Base-by-base conservation (phyloP, 1,284 basidiomycete species). In the Volvariella volvacea region DNA sequence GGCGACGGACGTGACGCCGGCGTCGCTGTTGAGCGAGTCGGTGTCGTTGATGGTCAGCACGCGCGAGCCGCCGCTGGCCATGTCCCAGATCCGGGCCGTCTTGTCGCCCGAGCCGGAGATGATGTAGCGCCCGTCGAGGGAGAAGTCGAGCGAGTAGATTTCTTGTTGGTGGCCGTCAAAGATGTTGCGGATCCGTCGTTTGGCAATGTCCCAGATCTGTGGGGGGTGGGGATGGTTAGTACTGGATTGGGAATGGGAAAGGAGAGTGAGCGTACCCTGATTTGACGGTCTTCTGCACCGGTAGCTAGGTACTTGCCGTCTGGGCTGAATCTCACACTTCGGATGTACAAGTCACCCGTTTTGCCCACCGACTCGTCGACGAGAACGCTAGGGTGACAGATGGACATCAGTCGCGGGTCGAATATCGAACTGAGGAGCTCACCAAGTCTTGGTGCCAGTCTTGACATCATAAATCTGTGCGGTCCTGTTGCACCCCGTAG, bases 391-490 rank as follows among this genome's bases (percentile, higher is more conserved):
- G 39, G 30, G 37, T 22, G 8, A 10, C 22, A 28, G n/a, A 39
- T 4, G 31, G 6, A 19, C 34, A 42, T 49, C 25, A 46, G 34
- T 28, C 31, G 15, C 6, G n/a, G 6, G 12, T 32, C 33, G 19
- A 39, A 33, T 25, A 39, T 20, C 10, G 17, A 17, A 17, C 31
- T 22, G 17, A 37, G 30, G 20, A 33, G 14, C 70, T 50, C 52
- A 88, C 86, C 86, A 89, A 25, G 80, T 85, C 67, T 89, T 89
- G 1, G 62, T 64, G 3, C 92, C 91, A 1, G 88, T 89, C 67
- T 87, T 86, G 19, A 87, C 87, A 60, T 94, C 88, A 60, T 87
- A 94, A 52, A 96, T 90, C 61, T 93, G 91, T 4, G 91, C 90
- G 0, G 84, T 87, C 31, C 88, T 73, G 65, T 95, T 94, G 69